Evolutionary conservation across 176 grass and related monocot species (phyloP).

Genomic region (Dactylis glomerata): DNA sequence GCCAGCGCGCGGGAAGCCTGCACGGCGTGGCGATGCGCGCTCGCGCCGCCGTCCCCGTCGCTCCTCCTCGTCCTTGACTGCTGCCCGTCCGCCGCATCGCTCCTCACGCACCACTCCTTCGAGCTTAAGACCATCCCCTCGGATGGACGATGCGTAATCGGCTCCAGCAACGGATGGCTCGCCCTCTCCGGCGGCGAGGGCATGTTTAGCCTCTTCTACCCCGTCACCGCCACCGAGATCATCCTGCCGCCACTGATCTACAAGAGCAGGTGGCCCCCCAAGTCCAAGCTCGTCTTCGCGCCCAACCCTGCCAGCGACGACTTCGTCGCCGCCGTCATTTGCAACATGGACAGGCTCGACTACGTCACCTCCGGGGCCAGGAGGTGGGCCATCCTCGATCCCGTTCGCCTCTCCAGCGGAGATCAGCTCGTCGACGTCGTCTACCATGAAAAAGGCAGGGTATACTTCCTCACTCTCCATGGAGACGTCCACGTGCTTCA

Average conservation of each 20-base stretch:
- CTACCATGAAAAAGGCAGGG: constrained; percentile 42
- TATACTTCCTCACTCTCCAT: constrained; percentile 44
- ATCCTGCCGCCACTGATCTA: constrained; percentile 40
- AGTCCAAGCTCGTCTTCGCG: constrained; percentile 47
- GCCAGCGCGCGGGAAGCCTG: not conserved
- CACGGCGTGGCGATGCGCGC: constrained; percentile 32
- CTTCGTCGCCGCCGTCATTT: constrained; percentile 34
- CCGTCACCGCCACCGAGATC: constrained; percentile 26
- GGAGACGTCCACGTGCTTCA: constrained; percentile 34
- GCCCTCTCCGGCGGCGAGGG: not conserved
- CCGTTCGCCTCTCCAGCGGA: constrained; percentile 4
- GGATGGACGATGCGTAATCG: constrained; percentile 13
- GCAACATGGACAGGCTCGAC: constrained; percentile 21
- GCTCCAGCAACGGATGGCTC: constrained; percentile 51
- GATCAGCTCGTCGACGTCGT: constrained; percentile 45
- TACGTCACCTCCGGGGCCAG: constrained; percentile 36
- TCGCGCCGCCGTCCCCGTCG: constrained; percentile 21
- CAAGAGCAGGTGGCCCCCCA: constrained; percentile 30
- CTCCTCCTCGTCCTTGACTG: constrained; percentile 32
- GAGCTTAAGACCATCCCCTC: constrained; percentile 29
- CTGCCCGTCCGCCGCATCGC: constrained; percentile 19
- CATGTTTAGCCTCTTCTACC: constrained; percentile 27
- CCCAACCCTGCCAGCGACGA: constrained; percentile 34
- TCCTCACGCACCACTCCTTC: constrained; percentile 23
- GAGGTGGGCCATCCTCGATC: constrained; percentile 34